Conservation (phyloP, 2,329 filamentous ascomycete species). For the Claviceps citrina region DNA sequence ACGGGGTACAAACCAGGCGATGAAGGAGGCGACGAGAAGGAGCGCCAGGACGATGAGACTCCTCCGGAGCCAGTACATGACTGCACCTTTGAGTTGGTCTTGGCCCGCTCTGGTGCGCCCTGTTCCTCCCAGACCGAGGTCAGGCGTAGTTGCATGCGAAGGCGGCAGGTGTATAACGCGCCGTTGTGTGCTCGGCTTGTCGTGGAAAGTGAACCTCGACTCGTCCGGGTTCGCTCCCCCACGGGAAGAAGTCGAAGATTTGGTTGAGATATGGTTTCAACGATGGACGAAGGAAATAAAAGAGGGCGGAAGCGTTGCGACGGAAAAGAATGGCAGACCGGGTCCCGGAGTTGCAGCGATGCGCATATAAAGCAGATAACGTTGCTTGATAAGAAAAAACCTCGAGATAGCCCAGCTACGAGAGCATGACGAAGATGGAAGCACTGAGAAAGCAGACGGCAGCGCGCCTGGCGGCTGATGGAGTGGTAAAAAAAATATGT, state of each 20-base stretch:
- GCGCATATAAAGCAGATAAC: background rate
- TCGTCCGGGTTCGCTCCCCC: too few relatives aligned
- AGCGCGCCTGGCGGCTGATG: slow-evolving; percentile 2
- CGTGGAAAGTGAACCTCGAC: too few relatives aligned
- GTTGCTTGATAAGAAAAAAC: background rate
- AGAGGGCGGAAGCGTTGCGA: background rate
- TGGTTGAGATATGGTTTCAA: too few relatives aligned
- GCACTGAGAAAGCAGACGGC: background rate
- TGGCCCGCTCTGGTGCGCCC: background rate
- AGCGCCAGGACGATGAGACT: slow-evolving; percentile 24
- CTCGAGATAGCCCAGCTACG: slow-evolving; percentile 16
- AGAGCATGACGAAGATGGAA: slow-evolving; percentile 10
- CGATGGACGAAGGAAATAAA: too few relatives aligned
- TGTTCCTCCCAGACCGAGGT: background rate
- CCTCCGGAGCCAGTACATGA: slow-evolving; percentile 34
- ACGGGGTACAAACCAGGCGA: slow-evolving; percentile 35
- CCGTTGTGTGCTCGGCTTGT: too few relatives aligned
- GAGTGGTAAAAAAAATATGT: background rate
- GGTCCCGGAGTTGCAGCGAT: background rate
- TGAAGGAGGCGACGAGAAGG: slow-evolving; percentile 30
- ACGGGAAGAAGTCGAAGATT: too few relatives aligned
- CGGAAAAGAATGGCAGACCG: background rate
- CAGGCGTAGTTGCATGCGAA: background rate
- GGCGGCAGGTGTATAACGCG: background rate
- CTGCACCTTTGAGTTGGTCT: background rate